Base-by-base conservation (phyloP, 2,329 filamentous ascomycete genomes). In the Aspergillus persii region DNA sequence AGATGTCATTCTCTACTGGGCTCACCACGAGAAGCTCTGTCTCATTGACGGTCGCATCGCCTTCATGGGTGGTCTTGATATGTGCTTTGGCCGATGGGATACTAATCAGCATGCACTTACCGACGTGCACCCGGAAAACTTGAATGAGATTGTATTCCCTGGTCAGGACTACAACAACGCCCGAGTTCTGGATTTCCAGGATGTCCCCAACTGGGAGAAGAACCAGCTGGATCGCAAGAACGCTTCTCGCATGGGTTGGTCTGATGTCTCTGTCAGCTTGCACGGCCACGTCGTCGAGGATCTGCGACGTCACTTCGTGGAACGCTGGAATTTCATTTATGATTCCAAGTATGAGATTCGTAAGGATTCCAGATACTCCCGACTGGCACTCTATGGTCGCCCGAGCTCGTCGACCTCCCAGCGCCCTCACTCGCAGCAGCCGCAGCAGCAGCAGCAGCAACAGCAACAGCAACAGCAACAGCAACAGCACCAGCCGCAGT, bases 81-180 rank as follows among this genome's bases (percentile, higher is more conserved):
- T 96, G 68, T 96, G 87, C 72, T 96, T 92, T 68, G 92, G 92
- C 39, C 84, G 92, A 70, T 96, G 90, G 85, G 92, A 96, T 68
- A 96, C 91, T 6, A 91, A 91, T 73, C 87, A 89, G 79, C 93
- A 97, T 72, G 86, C 90, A 1, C 92, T 96, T 63, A 86, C 92
- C 3, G 92, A 96, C 75, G 88, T 87, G 12, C 92, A 96, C 71
- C 91, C 92, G 0, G 86, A 85, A 3, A 85, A 96, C 72, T 72
- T 96, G 27, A 86, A 91, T 59, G 80, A 84, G 29, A 91, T 91
- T 48, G 75, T 96, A 9, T 96, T 94, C 74, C 91, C 92, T 0
- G 92, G 93, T 1, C 93, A 96, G 71, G 93, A 96, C 69, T 96
- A 91, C 79, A 96, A 96, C 77, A 96, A 96, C 66, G 91, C 92